Base-by-base conservation (phyloP, 768 basidiomycete species). In the Hygrophoropsis aurantiaca region DNA sequence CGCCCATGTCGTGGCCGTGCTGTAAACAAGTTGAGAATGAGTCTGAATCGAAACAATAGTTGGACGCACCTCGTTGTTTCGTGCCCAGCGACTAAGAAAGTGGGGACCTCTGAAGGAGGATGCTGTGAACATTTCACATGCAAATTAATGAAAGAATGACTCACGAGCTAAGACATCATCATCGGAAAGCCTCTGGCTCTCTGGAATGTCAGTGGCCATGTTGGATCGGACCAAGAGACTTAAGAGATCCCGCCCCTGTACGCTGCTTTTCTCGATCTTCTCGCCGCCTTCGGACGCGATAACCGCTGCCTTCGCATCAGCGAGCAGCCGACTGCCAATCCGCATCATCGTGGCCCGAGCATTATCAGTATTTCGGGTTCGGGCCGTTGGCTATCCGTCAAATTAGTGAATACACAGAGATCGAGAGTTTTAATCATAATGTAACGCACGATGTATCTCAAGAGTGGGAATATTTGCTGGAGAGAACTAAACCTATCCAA, bases 181-280 rank as follows among this genome's bases (percentile, higher is more conserved):
- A 49, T 85, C 83, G 1, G 73, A 72, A 66, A 87, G 69, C 27
- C 73, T 65, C 57, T 81, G 79, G 39, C 54, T 64, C 4, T 73
- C 73, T 0, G 77, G 73, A 4, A 82, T 46, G 55, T 85, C 80
- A 3, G 72, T 74, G 1, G 78, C 74, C 64, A 80, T 74, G 57
- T 85, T 87, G 5, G 83, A 81, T 46, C 71, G 71, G 30, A 85
- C 65, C 5, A 85, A 68, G 19, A 83, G 54, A 1, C 78, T 79
- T 3, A 85, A 67, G 3, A 85, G 58, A 63, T 84, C 82, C 20
- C 77, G 71, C 15, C 65, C 65, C 1, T 52, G 48, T 15, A 66
- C 47, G 13, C 40, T 50, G 16, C 61, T 55, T 49, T 65, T 58
- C 66, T 68, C 56, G 19, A 65, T 61, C 23, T 42, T 41, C 25